Evolutionary conservation across 2,329 filamentous ascomycete genomes (phyloP), one percentile per base, ranked within the genome.

Genomic region (Fusarium buharicum): DNA sequence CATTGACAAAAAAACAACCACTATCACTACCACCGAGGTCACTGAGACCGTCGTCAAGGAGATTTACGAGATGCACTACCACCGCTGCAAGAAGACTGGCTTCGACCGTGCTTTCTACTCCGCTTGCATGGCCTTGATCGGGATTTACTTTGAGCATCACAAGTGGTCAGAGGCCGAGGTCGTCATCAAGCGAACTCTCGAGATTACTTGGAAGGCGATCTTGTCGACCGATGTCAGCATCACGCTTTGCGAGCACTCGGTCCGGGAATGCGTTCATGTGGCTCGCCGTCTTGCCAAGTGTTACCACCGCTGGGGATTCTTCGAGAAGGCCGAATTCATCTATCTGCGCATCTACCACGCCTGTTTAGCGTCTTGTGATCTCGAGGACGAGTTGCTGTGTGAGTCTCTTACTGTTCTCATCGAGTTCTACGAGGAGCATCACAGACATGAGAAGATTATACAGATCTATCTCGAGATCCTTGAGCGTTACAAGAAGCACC

Each of bases 181-280:
- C 2, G 59, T 75, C 16, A 72, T 76, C 45, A 74, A 69, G 50
- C 64, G 70, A 49, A 73, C 76, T 1, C 71, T 79, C 1, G 74
- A 78, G 56, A 67, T 78, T 22, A 75, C 74, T 6, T 79, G 77
- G 77, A 76, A 75, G 59, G 72, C 71, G 2, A 63, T 78, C 4
- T 50, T 78, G 24, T 72, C 64, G 3, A 64, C 56, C 4, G 73
- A 77, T 22, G 58, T 64, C 38, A 70, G 64, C 39, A 54, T 74
- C 37, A 73, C 64, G 4, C 62, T 77, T 20, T 67, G 67, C 43
- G 73, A 75, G 37, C 69, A 72, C 27, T 76, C 70, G 6, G 51
- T 71, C 10, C 66, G 65, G 3, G 76, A 78, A 57, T 72, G 68
- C 6, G 70, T 78, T 13, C 37, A 60, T 13, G 61, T 77, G 4